Evolutionary conservation across 2,329 filamentous ascomycete species (phyloP).

Genomic region (Claviceps sorghi): DNA sequence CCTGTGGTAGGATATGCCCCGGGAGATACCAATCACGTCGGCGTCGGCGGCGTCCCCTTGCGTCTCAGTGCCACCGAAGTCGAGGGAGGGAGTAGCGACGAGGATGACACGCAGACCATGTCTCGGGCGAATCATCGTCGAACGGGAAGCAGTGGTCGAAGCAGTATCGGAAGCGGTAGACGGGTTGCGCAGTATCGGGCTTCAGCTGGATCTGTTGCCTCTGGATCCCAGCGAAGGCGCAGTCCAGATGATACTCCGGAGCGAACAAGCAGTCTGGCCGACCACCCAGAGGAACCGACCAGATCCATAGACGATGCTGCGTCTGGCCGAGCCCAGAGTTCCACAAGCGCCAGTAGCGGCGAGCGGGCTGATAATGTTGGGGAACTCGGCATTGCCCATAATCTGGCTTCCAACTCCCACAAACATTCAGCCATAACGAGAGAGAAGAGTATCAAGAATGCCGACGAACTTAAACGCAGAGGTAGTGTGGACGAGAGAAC

Average conservation of each 20-base stretch:
- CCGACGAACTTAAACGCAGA: conserved; percentile 58
- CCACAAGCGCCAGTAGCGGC: conserved; percentile 39
- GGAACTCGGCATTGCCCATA: conserved; percentile 34
- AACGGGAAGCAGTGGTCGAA: conserved; percentile 62
- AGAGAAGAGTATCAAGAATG: conserved; percentile 51
- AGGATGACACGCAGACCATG: conserved; percentile 42
- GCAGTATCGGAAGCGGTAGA: conserved; percentile 44
- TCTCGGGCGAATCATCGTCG: conserved; percentile 49
- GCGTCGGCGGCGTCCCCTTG: conserved; percentile 69
- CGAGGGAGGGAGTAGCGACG: conserved; percentile 71
- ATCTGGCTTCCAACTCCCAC: conserved; percentile 43
- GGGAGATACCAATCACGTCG: conserved; percentile 53
- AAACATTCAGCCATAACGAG: conserved; percentile 43
- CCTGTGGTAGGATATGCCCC: conserved; percentile 67
- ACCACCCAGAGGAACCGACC: conserved; percentile 19
- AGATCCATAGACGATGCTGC: conserved; percentile 24
- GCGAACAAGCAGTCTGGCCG: conserved; percentile 36
- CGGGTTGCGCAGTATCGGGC: conserved; percentile 34
- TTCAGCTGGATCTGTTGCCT: conserved; percentile 30
- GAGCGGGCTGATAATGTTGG: conserved; percentile 47
- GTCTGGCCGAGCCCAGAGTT: conserved; percentile 35
- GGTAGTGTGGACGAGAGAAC: conserved; percentile 76
- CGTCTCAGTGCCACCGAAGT: conserved; percentile 91
- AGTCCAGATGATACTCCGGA: conserved; percentile 44
- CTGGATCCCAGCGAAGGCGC: conserved; percentile 25